Conservation (phyloP, 176 grass and related monocot species). For the Ensete ventricosum region DNA sequence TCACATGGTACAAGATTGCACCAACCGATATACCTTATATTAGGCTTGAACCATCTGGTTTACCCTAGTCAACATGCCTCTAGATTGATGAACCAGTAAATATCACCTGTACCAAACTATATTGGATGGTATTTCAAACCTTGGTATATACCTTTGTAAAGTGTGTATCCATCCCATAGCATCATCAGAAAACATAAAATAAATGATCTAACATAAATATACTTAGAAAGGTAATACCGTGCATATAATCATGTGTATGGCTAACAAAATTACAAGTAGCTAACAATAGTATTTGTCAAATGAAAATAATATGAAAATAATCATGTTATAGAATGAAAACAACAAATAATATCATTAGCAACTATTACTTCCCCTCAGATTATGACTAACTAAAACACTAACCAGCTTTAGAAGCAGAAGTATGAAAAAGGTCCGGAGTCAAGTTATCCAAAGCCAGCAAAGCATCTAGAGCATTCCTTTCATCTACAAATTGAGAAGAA, state of each 20-base stretch:
- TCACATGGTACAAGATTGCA: no score
- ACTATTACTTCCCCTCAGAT: not conserved
- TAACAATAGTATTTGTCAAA: not conserved
- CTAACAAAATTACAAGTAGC: not conserved
- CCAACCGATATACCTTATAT: no score
- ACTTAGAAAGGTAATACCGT: no score
- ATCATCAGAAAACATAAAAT: not conserved
- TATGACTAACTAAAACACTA: conserved; percentile 15
- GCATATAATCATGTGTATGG: not conserved
- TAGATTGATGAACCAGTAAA: no score
- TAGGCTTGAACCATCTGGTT: no score
- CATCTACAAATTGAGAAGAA: conserved; percentile 34
- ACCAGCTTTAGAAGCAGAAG: conserved; percentile 35
- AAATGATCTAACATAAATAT: no score
- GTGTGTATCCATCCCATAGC: not conserved
- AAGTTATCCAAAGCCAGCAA: conserved; percentile 40
- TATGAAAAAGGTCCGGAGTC: conserved; percentile 21
- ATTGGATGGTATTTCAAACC: no score
- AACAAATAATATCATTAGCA: not conserved
- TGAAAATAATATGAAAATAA: not conserved
- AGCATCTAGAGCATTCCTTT: conserved; percentile 42
- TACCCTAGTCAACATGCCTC: no score
- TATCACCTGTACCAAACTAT: no score
- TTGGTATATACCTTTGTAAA: no score
- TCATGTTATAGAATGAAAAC: not conserved